Evolutionary conservation across 1,284 basidiomycete genomes (phyloP).

Genomic region (Apiotrichum domesticum): DNA sequence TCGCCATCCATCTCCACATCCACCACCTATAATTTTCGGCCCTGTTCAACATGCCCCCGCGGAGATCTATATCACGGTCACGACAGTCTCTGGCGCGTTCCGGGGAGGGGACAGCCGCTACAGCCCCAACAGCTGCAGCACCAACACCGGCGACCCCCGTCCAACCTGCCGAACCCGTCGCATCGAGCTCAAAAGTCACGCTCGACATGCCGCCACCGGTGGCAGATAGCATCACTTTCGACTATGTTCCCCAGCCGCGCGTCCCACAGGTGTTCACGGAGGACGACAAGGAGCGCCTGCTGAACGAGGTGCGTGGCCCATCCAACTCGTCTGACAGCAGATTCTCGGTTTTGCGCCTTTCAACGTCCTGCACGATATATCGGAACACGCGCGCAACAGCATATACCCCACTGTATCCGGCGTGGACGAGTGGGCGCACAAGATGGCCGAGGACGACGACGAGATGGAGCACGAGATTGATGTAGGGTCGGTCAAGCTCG

Average conservation of each 20-base stretch:
- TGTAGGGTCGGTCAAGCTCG: conserved; percentile 40
- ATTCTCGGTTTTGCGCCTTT: conserved; percentile 38
- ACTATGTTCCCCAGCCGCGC: background rate
- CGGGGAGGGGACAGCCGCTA: too few relatives aligned
- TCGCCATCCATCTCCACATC: too few relatives aligned
- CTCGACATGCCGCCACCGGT: background rate
- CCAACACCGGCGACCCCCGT: too few relatives aligned
- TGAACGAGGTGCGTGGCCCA: conserved; percentile 32
- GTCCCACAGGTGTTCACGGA: background rate
- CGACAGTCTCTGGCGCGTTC: too few relatives aligned
- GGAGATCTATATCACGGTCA: too few relatives aligned
- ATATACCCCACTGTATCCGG: conserved; percentile 28
- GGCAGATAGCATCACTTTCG: background rate
- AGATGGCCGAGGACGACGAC: conserved; percentile 11
- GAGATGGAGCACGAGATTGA: conserved; percentile 29
- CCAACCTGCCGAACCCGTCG: background rate
- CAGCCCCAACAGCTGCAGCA: too few relatives aligned
- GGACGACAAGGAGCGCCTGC: conserved; percentile 21
- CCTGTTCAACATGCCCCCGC: too few relatives aligned
- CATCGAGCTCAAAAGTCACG: background rate
- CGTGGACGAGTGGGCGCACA: conserved; percentile 32
- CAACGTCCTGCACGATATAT: conserved; percentile 33
- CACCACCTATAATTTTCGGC: too few relatives aligned
- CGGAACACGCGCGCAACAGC: conserved; percentile 31
- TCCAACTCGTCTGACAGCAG: conserved; percentile 13